Evolutionary conservation across 2,329 filamentous ascomycete species (phyloP).

Genomic region (Moelleriella libera): DNA sequence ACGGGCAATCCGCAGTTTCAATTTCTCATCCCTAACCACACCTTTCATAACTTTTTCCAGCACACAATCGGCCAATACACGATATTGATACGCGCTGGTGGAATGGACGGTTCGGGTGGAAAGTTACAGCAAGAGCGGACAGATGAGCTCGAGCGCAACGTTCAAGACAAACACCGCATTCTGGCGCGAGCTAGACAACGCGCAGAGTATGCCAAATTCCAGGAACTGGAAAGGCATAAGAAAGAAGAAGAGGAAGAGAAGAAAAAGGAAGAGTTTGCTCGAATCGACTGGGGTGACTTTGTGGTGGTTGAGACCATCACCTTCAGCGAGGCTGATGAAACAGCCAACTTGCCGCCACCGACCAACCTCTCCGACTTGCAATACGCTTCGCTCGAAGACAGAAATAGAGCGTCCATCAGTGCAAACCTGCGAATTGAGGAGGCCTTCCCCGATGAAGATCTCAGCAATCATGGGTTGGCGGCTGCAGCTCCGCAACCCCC

Average conservation of each 20-base stretch:
- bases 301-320: constrained; percentile 88
- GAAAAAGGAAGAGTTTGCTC: constrained; percentile 60
- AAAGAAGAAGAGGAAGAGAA: constrained; percentile 79
- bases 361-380: constrained; percentile 84
- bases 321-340: constrained; percentile 81
- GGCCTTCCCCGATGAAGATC: constrained; percentile 69
- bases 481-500: constrained; percentile 16
- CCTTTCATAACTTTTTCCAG: constrained; percentile 90
- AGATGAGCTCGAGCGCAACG: constrained; percentile 58
- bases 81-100: constrained; percentile 55
- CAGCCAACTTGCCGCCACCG: constrained; percentile 73
- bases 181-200: constrained; percentile 71
- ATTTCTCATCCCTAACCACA: constrained; percentile 89
- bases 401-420: constrained; percentile 76
- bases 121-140: constrained; percentile 61
- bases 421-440: constrained; percentile 82
- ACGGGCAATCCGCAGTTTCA: constrained; percentile 88
- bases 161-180: constrained; percentile 66
- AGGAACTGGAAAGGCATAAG: constrained; percentile 73
- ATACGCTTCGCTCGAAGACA: constrained; percentile 87
- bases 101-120: constrained; percentile 49
- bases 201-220: constrained; percentile 74
- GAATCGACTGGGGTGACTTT: constrained; percentile 98
- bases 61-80: constrained; percentile 88
- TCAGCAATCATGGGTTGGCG: constrained; percentile 31